Base-by-base conservation (phyloP, 495 filamentous ascomycete genomes). In the Lepraria neglecta region DNA sequence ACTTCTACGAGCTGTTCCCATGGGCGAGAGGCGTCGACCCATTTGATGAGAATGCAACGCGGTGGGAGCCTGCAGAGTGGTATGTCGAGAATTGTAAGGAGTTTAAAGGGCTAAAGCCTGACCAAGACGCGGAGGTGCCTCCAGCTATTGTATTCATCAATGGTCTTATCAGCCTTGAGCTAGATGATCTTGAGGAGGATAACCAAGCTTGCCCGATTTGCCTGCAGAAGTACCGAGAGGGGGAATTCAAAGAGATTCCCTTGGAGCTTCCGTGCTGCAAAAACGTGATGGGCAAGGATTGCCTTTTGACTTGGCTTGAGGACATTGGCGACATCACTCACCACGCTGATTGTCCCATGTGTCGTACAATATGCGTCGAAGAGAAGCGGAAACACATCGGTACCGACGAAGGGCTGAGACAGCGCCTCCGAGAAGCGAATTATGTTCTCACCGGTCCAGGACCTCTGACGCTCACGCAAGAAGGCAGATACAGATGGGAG, bases 261-360 rank as follows among this genome's bases (percentile, higher is more conserved):
- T 17, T 64, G 4, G 21, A 53, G 14, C 51, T 64, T 3, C 62
- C 62, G 2, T 64, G 62, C 21, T 12, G 9, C 35, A 53, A 38
- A 1, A 56, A 64, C 47, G 28, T 59, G 3, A 40, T 64, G 0
- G 56, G 62, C 15, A 55, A 55, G 21, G 54, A 58, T 2, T 63
- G 61, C 35, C 31, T 59, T 2, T 10, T 15, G 15, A 19, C 11
- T 3, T 59, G 57, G 57, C 45, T 59, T 15, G 6, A 3, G 5
- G 33, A 59, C 11, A 48, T 54, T 19, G 51, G 51, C 3, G 30
- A 35, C 35, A 28, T 17, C 1, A 7, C n/a, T 4, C 51, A 54
- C 12, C 15, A 12, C n/a, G 51, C 31, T 3, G 19, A 15, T 28
- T 54, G 51, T 31, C 51, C 51, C 4, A 38, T 54, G 4, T 54